Percentiles rank a stretch among this genome's conserved stretches.
Conservation (phyloP, 306 rosid species). For the Bauhinia variegata region DNA sequence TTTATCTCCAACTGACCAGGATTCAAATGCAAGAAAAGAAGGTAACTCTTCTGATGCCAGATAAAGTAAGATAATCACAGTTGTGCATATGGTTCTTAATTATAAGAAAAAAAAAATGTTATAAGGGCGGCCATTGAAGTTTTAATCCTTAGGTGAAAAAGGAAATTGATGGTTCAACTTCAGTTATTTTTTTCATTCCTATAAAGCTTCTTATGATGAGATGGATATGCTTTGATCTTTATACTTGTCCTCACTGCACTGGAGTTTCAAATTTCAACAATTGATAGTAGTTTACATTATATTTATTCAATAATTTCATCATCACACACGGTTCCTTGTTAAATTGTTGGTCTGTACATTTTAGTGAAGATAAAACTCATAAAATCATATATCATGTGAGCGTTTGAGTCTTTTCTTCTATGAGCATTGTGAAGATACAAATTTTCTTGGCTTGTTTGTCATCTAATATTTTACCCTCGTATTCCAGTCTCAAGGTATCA, state of each 20-base stretch:
- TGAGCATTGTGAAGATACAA: not conserved
- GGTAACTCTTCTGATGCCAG: conserved; percentile 55
- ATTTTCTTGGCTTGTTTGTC: not conserved
- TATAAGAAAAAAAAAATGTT: not conserved
- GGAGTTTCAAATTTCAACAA: conserved; percentile 9
- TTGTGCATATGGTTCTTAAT: conserved; percentile 32
- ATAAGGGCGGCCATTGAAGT: not conserved
- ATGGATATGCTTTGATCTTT: not conserved
- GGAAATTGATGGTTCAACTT: conserved; percentile 28
- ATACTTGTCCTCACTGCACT: not conserved
- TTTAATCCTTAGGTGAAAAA: conserved; percentile 17
- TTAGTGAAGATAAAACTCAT: conserved; percentile 16
- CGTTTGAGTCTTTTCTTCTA: not conserved
- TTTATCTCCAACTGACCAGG: conserved; percentile 66
- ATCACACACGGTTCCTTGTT: conserved; percentile 1
- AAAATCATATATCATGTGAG: not conserved
- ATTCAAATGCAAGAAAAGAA: conserved; percentile 50
- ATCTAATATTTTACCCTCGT: conserved; percentile 32
- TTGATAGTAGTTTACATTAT: not conserved
- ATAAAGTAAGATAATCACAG: conserved; percentile 11
- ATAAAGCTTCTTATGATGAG: conserved; percentile 23
- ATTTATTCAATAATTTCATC: not conserved
- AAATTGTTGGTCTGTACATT: conserved; percentile 12
- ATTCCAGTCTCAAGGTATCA: conserved; percentile 59
- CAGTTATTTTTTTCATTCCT: conserved; percentile 9